A percentile compares a stretch with the other conserved stretches of the same genome.
Conservation (phyloP, 306 rosid species). For the Citrullus colocynthis region DNA sequence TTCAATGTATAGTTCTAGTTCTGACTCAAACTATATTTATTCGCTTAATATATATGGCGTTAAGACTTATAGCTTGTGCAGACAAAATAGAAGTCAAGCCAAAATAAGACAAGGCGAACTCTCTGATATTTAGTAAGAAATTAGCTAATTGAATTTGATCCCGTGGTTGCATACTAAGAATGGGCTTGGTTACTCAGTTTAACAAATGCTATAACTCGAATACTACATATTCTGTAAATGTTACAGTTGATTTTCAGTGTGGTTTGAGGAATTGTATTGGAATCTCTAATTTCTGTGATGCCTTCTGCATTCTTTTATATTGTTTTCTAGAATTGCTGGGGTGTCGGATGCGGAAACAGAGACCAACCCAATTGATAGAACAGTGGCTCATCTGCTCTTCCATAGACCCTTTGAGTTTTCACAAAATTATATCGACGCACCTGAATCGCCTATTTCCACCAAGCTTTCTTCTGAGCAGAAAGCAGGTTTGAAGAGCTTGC, state of each 20-base stretch:
- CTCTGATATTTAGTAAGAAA: background rate
- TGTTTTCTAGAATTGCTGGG: conserved; percentile 28
- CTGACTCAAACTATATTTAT: background rate
- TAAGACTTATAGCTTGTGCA: background rate
- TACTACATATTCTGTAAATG: background rate
- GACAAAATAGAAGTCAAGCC: background rate
- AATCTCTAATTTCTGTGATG: background rate
- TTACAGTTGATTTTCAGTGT: background rate
- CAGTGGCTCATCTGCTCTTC: conserved; percentile 87
- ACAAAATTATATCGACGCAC: conserved; percentile 31
- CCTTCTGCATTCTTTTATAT: conserved; percentile 7
- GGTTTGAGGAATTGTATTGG: background rate
- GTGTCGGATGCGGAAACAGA: conserved; percentile 53
- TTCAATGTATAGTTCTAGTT: background rate
- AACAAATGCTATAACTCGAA: background rate
- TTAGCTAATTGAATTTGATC: background rate
- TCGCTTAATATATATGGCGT: background rate
- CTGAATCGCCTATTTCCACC: conserved; percentile 33
- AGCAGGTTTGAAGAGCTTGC: conserved; percentile 19
- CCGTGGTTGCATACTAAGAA: background rate
- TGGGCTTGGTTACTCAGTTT: background rate
- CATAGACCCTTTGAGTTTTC: conserved; percentile 48
- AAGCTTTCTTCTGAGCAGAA: conserved; percentile 29
- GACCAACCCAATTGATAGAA: conserved; percentile 85
- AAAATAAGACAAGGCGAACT: background rate